Evolutionary conservation across 495 filamentous ascomycete species (phyloP), one percentile per base, ranked within the genome.

Genomic region (Aspergillus funiculosus): DNA sequence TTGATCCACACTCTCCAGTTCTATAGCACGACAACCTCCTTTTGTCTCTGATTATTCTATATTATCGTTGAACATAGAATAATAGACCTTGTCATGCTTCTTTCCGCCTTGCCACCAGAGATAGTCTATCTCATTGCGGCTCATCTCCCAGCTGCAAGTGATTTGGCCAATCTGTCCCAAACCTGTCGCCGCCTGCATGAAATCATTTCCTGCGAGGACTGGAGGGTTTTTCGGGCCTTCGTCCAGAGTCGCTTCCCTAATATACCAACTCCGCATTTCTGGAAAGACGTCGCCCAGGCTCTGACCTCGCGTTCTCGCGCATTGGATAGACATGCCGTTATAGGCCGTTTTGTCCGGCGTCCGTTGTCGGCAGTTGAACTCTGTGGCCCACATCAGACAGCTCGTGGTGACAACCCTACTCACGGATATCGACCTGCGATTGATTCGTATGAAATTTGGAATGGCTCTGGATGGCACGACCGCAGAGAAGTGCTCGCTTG

Each of bases 371-470:
- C 54, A 47, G 60, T 55, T 41, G 43, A 48, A 28, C 49, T 65
- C 14, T 62, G 39, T 28, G 39, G 62, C 10, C 43, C 57, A 13
- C 53, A 63, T 22, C 57, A 54, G 39, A 51, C 53, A 17, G 63
- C 44, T 15, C 58, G 63, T 45, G 53, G 27, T 42, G 60, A 65
- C 43, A 77, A 72, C 19, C 81, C 83, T 41, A 86, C 79, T 3
- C 72, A 83, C 51, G 80, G 79, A 5, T 85, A 80, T 53, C 69
- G 71, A 20, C 81, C 82, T 13, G 67, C 75, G 14, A 71, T 86
- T 19, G 77, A 83, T 51, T 77, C 76, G 9, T 80, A 79, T 46
- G 78, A 84, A 41, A 57, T 64, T 4, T 78, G 74, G 69, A 68
- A 67, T 46, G 70, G 70, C 3, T 58, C 60, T 0, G 35, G 48